Percentiles rank a stretch among this genome's conserved stretches.
Conservation (phyloP, 2,329 filamentous ascomycete species). For the Diaporthe sp. region DNA sequence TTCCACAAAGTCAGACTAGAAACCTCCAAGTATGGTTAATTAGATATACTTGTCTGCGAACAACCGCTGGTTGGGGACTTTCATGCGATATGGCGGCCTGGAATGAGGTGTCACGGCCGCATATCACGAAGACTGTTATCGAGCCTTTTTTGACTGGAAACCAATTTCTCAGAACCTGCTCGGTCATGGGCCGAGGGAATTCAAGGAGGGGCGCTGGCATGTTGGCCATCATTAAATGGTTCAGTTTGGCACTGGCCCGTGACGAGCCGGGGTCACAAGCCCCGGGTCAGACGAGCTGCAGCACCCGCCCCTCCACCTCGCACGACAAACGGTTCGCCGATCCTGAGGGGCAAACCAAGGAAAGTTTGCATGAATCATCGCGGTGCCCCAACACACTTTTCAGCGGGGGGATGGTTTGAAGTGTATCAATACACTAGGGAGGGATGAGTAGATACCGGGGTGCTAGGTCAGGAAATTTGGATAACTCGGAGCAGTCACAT, state of each 20-base stretch:
- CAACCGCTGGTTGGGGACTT: neutral
- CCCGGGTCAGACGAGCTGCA: neutral
- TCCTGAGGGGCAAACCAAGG: neutral
- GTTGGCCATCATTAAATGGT: neutral
- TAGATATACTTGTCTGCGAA: neutral
- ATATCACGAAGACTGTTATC: neutral
- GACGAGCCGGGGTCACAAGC: neutral
- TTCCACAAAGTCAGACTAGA: neutral
- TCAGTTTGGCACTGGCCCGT: neutral
- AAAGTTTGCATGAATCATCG: neutral
- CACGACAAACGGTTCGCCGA: neutral
- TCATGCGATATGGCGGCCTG: neutral
- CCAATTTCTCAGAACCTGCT: neutral
- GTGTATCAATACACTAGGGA: neutral
- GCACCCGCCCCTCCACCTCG: conserved; percentile 5
- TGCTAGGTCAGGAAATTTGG: neutral
- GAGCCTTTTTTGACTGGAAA: neutral
- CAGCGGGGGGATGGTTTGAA: neutral
- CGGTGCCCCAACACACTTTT: neutral
- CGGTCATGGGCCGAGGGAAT: neutral
- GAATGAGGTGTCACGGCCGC: neutral
- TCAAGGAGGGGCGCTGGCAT: neutral
- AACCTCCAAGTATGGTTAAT: no score
- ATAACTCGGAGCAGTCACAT: neutral
- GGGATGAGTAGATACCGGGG: neutral